Base-by-base conservation (phyloP, 2,329 filamentous ascomycete species). In the Aspergillus quadricinctus region DNA sequence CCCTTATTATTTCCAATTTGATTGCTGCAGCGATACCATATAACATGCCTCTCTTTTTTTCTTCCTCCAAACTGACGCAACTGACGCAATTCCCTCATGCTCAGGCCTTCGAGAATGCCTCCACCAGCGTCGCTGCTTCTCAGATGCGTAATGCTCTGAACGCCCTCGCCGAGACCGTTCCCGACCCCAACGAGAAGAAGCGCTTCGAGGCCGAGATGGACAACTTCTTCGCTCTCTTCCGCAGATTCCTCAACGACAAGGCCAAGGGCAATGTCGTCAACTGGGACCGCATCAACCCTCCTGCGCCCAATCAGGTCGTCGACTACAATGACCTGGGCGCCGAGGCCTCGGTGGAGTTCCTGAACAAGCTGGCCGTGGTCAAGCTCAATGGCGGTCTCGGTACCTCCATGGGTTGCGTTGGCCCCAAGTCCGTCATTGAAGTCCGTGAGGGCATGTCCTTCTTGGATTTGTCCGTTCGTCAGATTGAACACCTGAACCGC, bases 371-470 rank as follows among this genome's bases (percentile, higher is more conserved):
- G 61, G 94, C 94, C 46, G 94, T 99, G 50, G 87, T 99, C 75
- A 99, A 99, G 88, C 89, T 99, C 73, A 99, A 99, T 72, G 94
- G 94, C 83, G 94, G 94, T 82, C 88, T 99, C 51, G 94, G 94
- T 85, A 99, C 94, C 67, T 99, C 94, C 55, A 99, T 99, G 94
- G 94, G 94, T 72, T 99, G 94, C 70, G 94, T 99, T 69, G 94
- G 94, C 62, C 94, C 94, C 78, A 99, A 99, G 84, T 99, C 94
- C 49, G 94, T 99, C 73, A 99, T 99, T 69, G 94, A 99, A 78
- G 94, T 99, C 74, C 92, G 94, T 78, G 94, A 99, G 70, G 94
- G 94, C 85, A 99, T 97, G 94, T 99, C 94, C 69, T 99, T 99
- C 88, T 85, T 99, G 66, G 94, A 99, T 79, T 84, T 99, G 69